Percentiles rank a stretch among this genome's conserved stretches.
Conservation (phyloP, 192 early-diverging fungal species). For the Podila epicladia region DNA sequence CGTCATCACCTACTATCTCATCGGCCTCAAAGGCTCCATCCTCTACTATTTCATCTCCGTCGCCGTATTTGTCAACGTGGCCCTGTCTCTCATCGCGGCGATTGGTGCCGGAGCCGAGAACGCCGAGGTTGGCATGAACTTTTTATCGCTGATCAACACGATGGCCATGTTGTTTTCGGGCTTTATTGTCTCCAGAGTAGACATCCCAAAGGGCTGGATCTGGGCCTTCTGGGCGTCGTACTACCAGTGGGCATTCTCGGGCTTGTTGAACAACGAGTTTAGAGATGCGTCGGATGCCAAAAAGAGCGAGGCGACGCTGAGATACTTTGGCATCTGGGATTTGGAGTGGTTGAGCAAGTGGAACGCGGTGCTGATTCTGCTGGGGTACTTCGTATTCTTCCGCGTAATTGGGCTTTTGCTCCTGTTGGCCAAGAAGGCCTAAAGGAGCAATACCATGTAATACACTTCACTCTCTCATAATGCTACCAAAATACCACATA, state of each 20-base stretch:
- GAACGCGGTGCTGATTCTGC: constrained; percentile 25
- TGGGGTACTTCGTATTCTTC: constrained; percentile 41
- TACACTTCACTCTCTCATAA: no score
- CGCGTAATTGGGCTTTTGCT: constrained; percentile 35
- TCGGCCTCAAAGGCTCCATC: constrained; percentile 73
- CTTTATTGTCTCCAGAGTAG: constrained; percentile 40
- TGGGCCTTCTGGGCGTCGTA: constrained; percentile 53
- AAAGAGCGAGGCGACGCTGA: constrained; percentile 1
- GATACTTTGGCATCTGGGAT: constrained; percentile 27
- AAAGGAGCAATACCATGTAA: neutral
- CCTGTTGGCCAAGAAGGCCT: constrained; percentile 36
- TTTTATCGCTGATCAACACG: constrained; percentile 80
- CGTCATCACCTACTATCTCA: constrained; percentile 87
- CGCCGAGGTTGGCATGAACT: constrained; percentile 65
- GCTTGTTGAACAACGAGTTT: constrained; percentile 38
- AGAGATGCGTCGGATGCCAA: no score
- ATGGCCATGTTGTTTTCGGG: constrained; percentile 83
- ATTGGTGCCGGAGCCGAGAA: constrained; percentile 68
- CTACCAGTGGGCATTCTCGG: constrained; percentile 44
- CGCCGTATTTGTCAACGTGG: constrained; percentile 80
- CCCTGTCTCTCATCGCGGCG: constrained; percentile 77
- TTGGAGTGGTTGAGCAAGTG: constrained; percentile 44
- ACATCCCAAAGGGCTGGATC: constrained; percentile 46
- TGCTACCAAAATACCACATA: no score
- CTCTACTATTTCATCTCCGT: constrained; percentile 77